phyloP scores from a whole-genome alignment of 441 rosid genomes.

The Viola pubescens region DNA sequence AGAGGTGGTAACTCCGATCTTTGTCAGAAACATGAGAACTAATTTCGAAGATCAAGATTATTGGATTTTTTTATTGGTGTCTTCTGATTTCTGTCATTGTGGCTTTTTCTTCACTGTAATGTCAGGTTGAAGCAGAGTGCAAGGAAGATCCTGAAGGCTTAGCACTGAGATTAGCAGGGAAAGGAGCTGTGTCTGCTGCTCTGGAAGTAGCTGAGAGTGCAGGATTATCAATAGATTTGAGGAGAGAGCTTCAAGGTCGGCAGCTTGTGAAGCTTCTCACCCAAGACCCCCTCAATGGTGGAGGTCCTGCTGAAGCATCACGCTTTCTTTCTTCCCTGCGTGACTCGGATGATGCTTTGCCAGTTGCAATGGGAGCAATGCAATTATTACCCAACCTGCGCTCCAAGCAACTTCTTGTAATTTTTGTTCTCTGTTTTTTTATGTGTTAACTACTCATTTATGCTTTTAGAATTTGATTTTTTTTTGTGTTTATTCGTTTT shows the following conservation, averaged over 20 bases:
- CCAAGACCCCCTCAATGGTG: conserved; percentile 95
- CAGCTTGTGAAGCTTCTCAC: conserved; percentile 98
- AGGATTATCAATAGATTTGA: conserved; percentile 72
- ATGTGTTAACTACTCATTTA: conserved; percentile 4
- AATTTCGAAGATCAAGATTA: no score
- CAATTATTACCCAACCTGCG: conserved; percentile 91
- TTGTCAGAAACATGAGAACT: conserved; percentile 13
- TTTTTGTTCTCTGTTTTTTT: conserved; percentile 16
- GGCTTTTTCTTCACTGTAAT: conserved; percentile 8
- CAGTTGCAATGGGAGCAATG: conserved; percentile 99
- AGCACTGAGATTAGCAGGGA: conserved; percentile 94
- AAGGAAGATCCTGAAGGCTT: conserved; percentile 95
- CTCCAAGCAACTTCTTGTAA: conserved; percentile 96
- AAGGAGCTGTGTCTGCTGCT: conserved; percentile 99
- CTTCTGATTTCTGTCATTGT: background rate
- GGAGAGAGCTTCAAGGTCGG: conserved; percentile 94
- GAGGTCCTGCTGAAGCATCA: conserved; percentile 99
- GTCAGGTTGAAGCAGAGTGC: conserved; percentile 86
- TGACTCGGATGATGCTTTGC: conserved; percentile 91
- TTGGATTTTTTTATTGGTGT: background rate
- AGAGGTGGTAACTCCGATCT: conserved; percentile 55
- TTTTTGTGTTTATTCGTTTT: conserved; percentile 6
- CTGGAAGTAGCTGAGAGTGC: conserved; percentile 98
- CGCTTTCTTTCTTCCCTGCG: conserved; percentile 93
- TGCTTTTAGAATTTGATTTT: conserved; percentile 7